These are phyloP conservation scores for Tolypocladium ophioglossoides DNA, from an alignment of 2,329 filamentous ascomycete species.

Conservation along the genomic window DNA sequence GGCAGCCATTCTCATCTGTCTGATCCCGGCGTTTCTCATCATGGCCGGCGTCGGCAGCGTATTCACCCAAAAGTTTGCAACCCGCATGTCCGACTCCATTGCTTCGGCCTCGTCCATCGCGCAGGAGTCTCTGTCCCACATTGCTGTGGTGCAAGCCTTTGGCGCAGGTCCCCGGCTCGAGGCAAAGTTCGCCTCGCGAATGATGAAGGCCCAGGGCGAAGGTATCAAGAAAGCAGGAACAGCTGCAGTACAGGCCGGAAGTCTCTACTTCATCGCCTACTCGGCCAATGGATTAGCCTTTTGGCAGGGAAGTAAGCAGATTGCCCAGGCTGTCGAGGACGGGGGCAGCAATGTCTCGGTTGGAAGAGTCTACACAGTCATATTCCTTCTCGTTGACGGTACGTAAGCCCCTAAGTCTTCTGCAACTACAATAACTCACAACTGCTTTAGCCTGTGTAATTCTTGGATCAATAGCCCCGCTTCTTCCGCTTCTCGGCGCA, in stretches of 20 bases:
- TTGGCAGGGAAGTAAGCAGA: constrained; percentile 52
- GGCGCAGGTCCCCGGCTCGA: constrained; percentile 49
- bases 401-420: constrained; percentile 6
- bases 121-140: constrained; percentile 49
- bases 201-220: constrained; percentile 37
- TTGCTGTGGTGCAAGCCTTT: constrained; percentile 54
- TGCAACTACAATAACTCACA: background rate
- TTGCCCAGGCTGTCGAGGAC: constrained; percentile 26
- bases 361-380: constrained; percentile 49
- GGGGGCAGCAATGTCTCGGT: constrained; percentile 24
- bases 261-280: constrained; percentile 58
- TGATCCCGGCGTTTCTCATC: constrained; percentile 52
- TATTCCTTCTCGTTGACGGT: constrained; percentile 53
- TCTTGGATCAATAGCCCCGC: constrained; percentile 50
- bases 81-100: constrained; percentile 39
- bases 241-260: constrained; percentile 46
- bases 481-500: constrained; percentile 49
- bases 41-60: constrained; percentile 45
- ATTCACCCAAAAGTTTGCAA: constrained; percentile 41
- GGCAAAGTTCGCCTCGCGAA: constrained; percentile 42
- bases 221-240: constrained; percentile 48
- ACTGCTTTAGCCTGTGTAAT: constrained; percentile 40
- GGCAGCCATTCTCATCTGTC: constrained; percentile 51
- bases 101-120: constrained; percentile 51
- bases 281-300: constrained; percentile 57